These are phyloP conservation scores for Brassica cretica DNA, from an alignment of 345 rosid species.

Conservation along the genomic window DNA sequence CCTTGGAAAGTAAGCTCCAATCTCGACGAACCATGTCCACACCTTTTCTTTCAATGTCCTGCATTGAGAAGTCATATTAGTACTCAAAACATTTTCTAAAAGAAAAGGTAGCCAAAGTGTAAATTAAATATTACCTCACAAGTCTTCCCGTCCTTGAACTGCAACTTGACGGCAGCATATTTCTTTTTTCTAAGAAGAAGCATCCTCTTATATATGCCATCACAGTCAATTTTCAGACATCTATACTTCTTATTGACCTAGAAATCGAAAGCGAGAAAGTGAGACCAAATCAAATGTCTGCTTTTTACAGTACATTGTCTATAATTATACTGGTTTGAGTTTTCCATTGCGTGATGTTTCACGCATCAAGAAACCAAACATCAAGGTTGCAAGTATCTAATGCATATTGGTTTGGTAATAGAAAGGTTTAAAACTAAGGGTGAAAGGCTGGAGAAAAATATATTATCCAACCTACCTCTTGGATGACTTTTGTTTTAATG, in stretches of 20 bases:
- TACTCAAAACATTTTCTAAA: constrained; percentile 23
- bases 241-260: constrained; percentile 94
- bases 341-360: not conserved
- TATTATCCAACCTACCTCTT: constrained; percentile 63
- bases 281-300: constrained; percentile 17
- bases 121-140: constrained; percentile 59
- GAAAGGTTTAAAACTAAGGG: not conserved
- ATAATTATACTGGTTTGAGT: not conserved
- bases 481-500: constrained; percentile 83
- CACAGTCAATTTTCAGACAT: constrained; percentile 93
- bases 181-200: constrained; percentile 96
- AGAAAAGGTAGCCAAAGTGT: constrained; percentile 9
- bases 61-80: constrained; percentile 43
- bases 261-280: constrained; percentile 35
- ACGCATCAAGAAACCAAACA: constrained; percentile 15
- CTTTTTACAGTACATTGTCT: not conserved
- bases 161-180: constrained; percentile 95
- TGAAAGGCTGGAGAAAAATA: not conserved
- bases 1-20: constrained; percentile 96
- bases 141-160: constrained; percentile 69
- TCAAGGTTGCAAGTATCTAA: not conserved
- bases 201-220: constrained; percentile 96
- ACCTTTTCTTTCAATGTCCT: constrained; percentile 97
- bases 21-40: constrained; percentile 99
- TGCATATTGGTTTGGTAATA: not conserved